phyloP scores from a whole-genome alignment of 495 filamentous ascomycete species.

The Penicillium waksmanii region DNA sequence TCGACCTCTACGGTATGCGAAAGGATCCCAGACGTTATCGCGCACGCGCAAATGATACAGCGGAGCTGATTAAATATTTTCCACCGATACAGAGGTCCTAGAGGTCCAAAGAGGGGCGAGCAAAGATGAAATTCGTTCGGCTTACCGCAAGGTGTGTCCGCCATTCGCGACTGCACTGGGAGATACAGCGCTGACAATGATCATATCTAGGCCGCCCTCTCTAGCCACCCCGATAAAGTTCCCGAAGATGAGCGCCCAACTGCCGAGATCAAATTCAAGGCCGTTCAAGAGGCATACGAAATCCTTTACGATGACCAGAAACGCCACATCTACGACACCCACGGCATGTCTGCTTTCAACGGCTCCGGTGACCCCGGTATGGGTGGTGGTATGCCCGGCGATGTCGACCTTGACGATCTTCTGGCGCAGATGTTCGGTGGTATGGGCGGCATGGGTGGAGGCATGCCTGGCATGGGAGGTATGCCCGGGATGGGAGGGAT shows the following conservation, averaged over 20 bases:
- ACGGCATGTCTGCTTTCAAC: constrained; percentile 96
- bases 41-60: neutral
- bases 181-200: constrained; percentile 17
- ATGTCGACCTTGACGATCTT: constrained; percentile 86
- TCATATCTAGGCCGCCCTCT: constrained; percentile 71
- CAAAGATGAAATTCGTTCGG: constrained; percentile 91
- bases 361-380: constrained; percentile 65
- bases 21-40: neutral
- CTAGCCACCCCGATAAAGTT: constrained; percentile 95
- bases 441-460: constrained; percentile 54
- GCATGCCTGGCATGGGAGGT: constrained; percentile 56
- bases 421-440: constrained; percentile 90
- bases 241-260: constrained; percentile 79
- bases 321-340: constrained; percentile 84
- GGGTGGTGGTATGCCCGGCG: constrained; percentile 65
- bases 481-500: constrained; percentile 60
- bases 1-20: constrained; percentile 53
- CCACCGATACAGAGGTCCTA: constrained; percentile 64
- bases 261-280: constrained; percentile 89
- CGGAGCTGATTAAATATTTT: constrained; percentile 20
- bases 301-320: constrained; percentile 97
- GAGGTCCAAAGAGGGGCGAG: constrained; percentile 68
- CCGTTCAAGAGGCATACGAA: constrained; percentile 91
- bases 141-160: constrained; percentile 83
- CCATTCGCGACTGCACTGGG: neutral